Evolutionary conservation across 192 early-diverging fungal genomes (phyloP).

Genomic region (Powellomyces hirtus): DNA sequence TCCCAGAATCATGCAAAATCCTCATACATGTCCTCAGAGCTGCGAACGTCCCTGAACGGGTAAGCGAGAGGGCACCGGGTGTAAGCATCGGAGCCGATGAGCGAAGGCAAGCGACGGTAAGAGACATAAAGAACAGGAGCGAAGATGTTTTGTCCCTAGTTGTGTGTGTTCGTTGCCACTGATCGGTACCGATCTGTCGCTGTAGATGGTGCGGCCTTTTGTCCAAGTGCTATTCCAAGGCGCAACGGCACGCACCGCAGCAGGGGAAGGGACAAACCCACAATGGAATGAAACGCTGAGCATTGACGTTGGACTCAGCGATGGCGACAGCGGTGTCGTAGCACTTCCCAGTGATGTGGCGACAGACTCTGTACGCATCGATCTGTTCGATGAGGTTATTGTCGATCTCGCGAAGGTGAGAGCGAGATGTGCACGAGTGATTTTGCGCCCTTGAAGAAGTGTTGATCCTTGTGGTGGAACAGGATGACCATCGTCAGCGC

Average conservation of each 20-base stretch:
- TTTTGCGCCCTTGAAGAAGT: too few species aligned
- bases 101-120: too few species aligned
- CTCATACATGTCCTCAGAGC: conserved; percentile 45
- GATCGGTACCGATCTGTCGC: too few species aligned
- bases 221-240: conserved; percentile 53
- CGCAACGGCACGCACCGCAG: conserved; percentile 29
- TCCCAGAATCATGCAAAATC: conserved; percentile 47
- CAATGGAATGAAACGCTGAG: conserved; percentile 57
- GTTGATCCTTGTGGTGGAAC: too few species aligned
- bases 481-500: not conserved
- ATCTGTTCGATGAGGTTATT: conserved; percentile 55
- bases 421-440: not conserved
- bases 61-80: too few species aligned
- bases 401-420: conserved; percentile 48
- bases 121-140: too few species aligned
- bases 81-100: too few species aligned
- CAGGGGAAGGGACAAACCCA: conserved; percentile 47
- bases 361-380: conserved; percentile 49
- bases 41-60: conserved; percentile 45
- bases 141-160: too few species aligned
- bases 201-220: conserved; percentile 40
- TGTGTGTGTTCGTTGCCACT: too few species aligned
- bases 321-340: conserved; percentile 37
- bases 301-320: conserved; percentile 34
- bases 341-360: conserved; percentile 43